These are phyloP conservation scores for Mycogone perniciosa DNA, from an alignment of 2,329 filamentous ascomycete genomes.

Conservation along the genomic window DNA sequence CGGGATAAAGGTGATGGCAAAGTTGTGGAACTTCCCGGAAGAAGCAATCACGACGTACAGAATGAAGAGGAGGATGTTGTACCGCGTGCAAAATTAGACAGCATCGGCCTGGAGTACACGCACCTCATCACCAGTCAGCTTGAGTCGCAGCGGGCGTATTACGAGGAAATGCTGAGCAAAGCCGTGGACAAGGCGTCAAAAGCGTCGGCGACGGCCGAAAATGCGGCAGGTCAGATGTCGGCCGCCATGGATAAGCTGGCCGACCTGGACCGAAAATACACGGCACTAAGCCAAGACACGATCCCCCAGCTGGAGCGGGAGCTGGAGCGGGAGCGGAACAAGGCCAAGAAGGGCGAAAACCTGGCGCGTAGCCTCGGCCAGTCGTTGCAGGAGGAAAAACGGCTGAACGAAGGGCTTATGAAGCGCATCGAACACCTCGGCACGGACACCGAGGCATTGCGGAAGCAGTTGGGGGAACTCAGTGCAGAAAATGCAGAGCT, in stretches of 20 bases:
- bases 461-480: slow-evolving; percentile 50
- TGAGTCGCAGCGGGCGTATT: slow-evolving; percentile 87
- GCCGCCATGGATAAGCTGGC: slow-evolving; percentile 44
- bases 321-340: slow-evolving; percentile 59
- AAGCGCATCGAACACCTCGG: slow-evolving; percentile 72
- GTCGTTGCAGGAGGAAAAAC: slow-evolving; percentile 79
- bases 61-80: slow-evolving; percentile 58
- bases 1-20: slow-evolving; percentile 91
- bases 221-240: slow-evolving; percentile 46
- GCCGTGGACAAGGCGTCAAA: slow-evolving; percentile 82
- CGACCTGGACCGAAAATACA: slow-evolving; percentile 39
- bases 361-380: slow-evolving; percentile 70
- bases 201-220: slow-evolving; percentile 61
- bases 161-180: slow-evolving; percentile 84
- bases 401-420: slow-evolving; percentile 74
- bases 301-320: slow-evolving; percentile 68
- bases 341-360: slow-evolving; percentile 64
- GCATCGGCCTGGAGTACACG: slow-evolving; percentile 88
- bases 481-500: slow-evolving; percentile 64
- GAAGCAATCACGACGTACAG: slow-evolving; percentile 27
- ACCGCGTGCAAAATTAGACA: slow-evolving; percentile 61
- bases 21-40: slow-evolving; percentile 76
- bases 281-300: slow-evolving; percentile 47
- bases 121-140: slow-evolving; percentile 89
- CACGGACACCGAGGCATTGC: slow-evolving; percentile 51